phyloP scores from a whole-genome alignment of 2,329 filamentous ascomycete genomes.

The Fusarium robinianum region DNA sequence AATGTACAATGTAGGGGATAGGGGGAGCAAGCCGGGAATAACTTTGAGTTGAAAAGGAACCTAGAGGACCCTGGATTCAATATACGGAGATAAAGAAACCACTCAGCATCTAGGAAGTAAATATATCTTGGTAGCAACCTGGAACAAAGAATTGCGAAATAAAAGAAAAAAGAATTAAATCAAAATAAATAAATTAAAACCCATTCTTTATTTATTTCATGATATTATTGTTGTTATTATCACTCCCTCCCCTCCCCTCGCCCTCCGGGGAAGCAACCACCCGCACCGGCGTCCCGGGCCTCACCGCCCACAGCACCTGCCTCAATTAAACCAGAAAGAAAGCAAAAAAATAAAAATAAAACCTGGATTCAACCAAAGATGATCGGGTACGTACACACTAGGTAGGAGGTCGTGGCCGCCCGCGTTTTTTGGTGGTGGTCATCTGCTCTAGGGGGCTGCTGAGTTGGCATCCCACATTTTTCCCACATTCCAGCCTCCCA shows the following conservation, averaged over 20 bases:
- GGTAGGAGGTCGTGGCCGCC: too few relatives aligned
- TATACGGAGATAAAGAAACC: too few relatives aligned
- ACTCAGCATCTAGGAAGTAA: too few relatives aligned
- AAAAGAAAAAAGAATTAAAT: constrained; percentile 13
- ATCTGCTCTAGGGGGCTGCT: constrained; percentile 45
- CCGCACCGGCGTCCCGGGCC: constrained; percentile 33
- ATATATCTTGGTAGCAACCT: too few relatives aligned
- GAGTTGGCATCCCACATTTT: constrained; percentile 41
- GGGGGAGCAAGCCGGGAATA: too few relatives aligned
- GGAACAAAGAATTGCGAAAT: too few relatives aligned
- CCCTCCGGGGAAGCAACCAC: constrained; percentile 18
- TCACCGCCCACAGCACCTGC: constrained; percentile 27
- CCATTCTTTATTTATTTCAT: constrained; percentile 3
- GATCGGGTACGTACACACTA: too few relatives aligned
- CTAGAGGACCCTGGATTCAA: too few relatives aligned
- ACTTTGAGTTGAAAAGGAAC: too few relatives aligned
- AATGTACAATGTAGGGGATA: too few relatives aligned
- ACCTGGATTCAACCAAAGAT: too few relatives aligned
- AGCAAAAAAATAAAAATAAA: constrained; percentile 6
- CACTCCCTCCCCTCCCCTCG: background rate
- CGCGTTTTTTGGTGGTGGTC: constrained; percentile 35
- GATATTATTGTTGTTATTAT: constrained; percentile 1
- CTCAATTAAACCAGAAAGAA: constrained; percentile 17
- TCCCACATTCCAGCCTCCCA: constrained; percentile 15
- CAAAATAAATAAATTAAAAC: constrained; percentile 12